Evolutionary conservation across 2,329 filamentous ascomycete genomes (phyloP).

Genomic region (Fusarium falciforme): DNA sequence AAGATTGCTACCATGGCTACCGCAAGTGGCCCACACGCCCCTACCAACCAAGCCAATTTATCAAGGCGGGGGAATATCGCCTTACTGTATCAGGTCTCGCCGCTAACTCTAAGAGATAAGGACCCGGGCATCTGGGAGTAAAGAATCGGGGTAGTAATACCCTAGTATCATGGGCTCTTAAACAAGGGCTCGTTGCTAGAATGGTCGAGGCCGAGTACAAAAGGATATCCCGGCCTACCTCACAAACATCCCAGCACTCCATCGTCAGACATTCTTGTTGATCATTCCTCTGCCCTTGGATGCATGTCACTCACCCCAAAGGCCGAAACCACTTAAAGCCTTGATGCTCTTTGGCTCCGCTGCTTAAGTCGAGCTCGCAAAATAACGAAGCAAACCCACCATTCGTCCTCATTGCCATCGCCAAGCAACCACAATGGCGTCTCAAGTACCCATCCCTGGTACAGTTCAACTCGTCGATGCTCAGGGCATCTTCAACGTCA

Average conservation of each 20-base stretch:
- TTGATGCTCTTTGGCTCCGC: background rate
- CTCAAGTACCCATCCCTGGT: conserved; percentile 29
- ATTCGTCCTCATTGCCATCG: background rate
- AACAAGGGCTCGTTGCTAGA: background rate
- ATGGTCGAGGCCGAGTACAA: background rate
- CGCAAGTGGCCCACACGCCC: background rate
- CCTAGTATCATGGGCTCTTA: background rate
- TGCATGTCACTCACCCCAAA: background rate
- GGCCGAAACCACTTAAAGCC: background rate
- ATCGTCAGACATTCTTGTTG: background rate
- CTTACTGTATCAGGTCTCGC: background rate
- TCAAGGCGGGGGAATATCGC: background rate
- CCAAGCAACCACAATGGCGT: background rate
- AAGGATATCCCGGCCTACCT: background rate
- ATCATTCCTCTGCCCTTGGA: background rate
- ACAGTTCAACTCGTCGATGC: conserved; percentile 38
- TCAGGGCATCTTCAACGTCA: conserved; percentile 29
- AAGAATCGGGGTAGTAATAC: conserved; percentile 10
- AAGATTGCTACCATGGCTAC: background rate
- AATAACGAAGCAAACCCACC: background rate
- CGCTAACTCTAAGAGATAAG: conserved; percentile 5
- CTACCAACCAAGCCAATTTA: background rate
- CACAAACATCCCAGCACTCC: background rate
- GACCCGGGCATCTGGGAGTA: background rate
- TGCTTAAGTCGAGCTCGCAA: background rate